These are phyloP conservation scores for Acanthamoeba sp. DNA, from an alignment of 208 protist species.

Conservation along the genomic window DNA sequence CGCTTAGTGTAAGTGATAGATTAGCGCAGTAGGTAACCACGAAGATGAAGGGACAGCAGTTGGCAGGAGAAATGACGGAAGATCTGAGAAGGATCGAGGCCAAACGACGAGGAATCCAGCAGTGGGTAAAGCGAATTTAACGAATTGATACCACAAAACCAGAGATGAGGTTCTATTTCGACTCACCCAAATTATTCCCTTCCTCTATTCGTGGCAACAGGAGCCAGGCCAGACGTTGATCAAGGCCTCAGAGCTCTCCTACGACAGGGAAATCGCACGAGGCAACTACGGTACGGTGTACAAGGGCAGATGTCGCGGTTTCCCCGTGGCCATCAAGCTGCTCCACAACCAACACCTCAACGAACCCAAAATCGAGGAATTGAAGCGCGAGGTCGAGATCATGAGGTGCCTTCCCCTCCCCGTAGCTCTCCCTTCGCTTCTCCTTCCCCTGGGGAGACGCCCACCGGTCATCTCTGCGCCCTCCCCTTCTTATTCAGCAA, in stretches of 20 bases:
- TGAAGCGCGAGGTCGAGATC: slow-evolving; percentile 62
- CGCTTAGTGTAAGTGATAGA: too few species aligned
- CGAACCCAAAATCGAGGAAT: slow-evolving; percentile 58
- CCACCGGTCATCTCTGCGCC: neutral
- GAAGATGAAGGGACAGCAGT: slow-evolving; percentile 14
- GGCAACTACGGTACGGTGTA: slow-evolving; percentile 66
- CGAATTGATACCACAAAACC: neutral
- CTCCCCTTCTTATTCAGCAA: too few species aligned
- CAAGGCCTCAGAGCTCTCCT: slow-evolving; percentile 49
- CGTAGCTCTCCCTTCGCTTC: neutral
- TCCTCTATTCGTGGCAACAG: neutral
- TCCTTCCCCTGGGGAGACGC: neutral
- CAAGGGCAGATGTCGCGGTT: slow-evolving; percentile 33
- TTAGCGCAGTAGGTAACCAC: too few species aligned
- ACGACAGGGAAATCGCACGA: neutral
- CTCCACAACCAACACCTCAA: slow-evolving; percentile 70
- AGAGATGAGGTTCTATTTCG: neutral
- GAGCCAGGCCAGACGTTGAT: slow-evolving; percentile 57
- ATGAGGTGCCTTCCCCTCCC: neutral
- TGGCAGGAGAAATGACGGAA: slow-evolving; percentile 12
- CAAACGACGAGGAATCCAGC: neutral
- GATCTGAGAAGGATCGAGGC: neutral
- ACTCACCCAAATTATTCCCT: neutral
- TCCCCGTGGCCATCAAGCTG: slow-evolving; percentile 69
- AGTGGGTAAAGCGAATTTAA: neutral